Evolutionary conservation across 306 rosid genomes (phyloP), one percentile per base, ranked within the genome.

Genomic region (Biancaea sappan): DNA sequence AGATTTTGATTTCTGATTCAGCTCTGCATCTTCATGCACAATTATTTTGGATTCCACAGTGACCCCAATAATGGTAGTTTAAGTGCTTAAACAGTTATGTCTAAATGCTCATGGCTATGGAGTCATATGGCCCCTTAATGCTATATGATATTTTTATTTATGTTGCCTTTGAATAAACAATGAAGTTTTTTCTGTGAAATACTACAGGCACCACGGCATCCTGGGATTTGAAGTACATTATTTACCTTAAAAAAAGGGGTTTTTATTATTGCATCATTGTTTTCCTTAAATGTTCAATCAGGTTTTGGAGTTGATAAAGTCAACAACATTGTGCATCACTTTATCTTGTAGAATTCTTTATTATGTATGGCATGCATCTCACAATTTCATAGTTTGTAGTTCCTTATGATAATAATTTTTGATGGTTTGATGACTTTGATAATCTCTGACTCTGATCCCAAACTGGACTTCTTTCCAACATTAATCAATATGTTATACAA

Each of bases 271-370:
- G 19, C 64, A 59, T 44, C 50, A 56, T 59, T 43, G 37, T 37
- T 60, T 59, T 62, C 63, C 66, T 65, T 52, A 34, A 44, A 67
- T 52, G 31, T 78, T 57, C 76, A 71, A 53, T 77, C 65, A 26
- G 51, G 51, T 61, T 25, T 58, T 22, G 48, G 34, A 51, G 56
- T 69, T 69, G 38, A 40, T 19, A 61, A 82, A 66, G 80, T 75
- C 85, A 71, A 71, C 83, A 53, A 26, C 0, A 4, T 47, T 72
- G 61, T 63, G 25, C 32, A 37, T 31, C 63, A 70, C 32, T 66
- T 32, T 5, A 70, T 60, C 44, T 11, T 56, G 32, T 25, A 29
- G 14, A 34, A 35, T 59, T 37, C 1, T 69, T 74, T 60, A 19
- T 19, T 25, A 60, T 16, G 11, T 28, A 19, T 50, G 43, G 25